Percentiles rank a stretch among this genome's conserved stretches.
Evolutionary conservation across 1,284 basidiomycete species (phyloP).

Genomic region (Pterulicium gracile): DNA sequence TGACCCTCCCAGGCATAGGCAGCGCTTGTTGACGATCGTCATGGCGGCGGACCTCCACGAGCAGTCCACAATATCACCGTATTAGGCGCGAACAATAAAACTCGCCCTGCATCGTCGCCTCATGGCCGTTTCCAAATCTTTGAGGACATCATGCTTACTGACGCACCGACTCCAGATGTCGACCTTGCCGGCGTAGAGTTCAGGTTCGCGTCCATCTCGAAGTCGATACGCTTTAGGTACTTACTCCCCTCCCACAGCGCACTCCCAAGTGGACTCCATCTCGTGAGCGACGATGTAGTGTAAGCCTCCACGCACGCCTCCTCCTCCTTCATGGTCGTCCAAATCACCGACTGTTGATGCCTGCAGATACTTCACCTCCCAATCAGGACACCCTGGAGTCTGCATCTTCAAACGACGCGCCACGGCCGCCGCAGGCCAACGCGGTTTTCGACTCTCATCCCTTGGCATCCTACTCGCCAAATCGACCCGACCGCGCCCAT

Average conservation of each 20-base stretch:
- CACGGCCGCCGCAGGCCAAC: conserved; percentile 58
- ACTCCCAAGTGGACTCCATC: conserved; percentile 70
- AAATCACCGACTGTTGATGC: conserved; percentile 7
- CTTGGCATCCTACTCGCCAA: conserved; percentile 63
- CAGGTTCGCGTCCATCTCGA: background rate
- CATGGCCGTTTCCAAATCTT: too few relatives aligned
- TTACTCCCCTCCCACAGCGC: conserved; percentile 32
- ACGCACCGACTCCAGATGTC: conserved; percentile 32
- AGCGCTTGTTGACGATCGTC: too few relatives aligned
- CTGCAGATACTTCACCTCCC: conserved; percentile 54
- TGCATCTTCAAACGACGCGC: conserved; percentile 58
- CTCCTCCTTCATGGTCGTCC: background rate
- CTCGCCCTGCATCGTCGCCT: too few relatives aligned
- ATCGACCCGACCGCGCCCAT: conserved; percentile 54
- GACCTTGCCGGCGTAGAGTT: conserved; percentile 60
- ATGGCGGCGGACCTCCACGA: too few relatives aligned
- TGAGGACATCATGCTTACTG: too few relatives aligned
- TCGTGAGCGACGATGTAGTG: conserved; percentile 69
- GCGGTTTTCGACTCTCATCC: conserved; percentile 69
- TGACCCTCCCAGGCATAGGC: too few relatives aligned
- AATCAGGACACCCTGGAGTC: conserved; percentile 55
- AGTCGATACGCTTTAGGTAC: too few relatives aligned
- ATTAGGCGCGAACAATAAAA: too few relatives aligned
- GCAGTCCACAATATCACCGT: too few relatives aligned
- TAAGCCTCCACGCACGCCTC: conserved; percentile 24